Base-by-base conservation (phyloP, 768 basidiomycete species). In the Hemileccinum impolitum region DNA sequence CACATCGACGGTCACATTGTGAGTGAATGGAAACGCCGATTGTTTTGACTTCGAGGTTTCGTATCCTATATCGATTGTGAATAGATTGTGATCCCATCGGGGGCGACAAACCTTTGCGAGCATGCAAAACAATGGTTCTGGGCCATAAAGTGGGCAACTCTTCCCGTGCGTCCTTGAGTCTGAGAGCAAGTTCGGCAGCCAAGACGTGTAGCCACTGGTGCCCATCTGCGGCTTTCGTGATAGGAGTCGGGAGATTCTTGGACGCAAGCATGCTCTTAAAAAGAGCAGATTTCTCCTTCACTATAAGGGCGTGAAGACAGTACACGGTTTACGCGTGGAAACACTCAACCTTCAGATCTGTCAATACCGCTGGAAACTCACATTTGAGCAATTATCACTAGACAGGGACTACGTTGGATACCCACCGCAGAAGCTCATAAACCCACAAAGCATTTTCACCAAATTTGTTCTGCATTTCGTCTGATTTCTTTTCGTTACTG, bases 211-310 rank as follows among this genome's bases (percentile, higher is more conserved):
- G 80, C 96, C 96, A 98, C 47, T 92, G 90, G 39, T 80, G 75
- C 1, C 92, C 94, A 51, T 94, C 85, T 3, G 81, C 74, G 13
- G 78, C 70, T 36, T 82, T 85, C 6, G 77, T 87, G 19, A 97
- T 82, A 0, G 88, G 80, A 30, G 82, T 80, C 0, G 86, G 82
- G 19, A 97, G 78, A 61, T 97, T 98, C 67, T 99, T 99, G n/a
- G 92, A 87, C 0, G 93, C 91, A 45, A 93, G 71, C 95, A 98
- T 98, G 59, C 90, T 92, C 72, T 96, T 97, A 53, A 80, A 85
- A 26, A 87, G 70, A 0, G 76, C 72, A 14, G 84, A 76, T 66
- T 91, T 91, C 61, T 91, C 90, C 60, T 90, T 93, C 31, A 97
- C 94, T 95, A 13, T 9, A 50, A 45, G 36, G 30, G 37, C 34